Base-by-base conservation (phyloP, 805 yeast genomes). In the Lachancea fermentati region DNA sequence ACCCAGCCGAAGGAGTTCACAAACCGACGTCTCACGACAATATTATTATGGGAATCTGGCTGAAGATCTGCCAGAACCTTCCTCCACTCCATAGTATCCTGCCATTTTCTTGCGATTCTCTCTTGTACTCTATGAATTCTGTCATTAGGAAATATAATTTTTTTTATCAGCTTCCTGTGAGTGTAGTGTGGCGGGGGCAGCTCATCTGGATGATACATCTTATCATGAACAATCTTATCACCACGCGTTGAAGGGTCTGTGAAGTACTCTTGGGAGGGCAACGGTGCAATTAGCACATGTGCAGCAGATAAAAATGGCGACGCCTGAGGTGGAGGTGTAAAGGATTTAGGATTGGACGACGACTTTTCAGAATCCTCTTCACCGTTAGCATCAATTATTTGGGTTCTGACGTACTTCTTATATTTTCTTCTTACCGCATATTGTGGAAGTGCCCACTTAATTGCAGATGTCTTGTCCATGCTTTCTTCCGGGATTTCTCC, bases 1-100 rank as follows among this genome's bases (percentile, higher is more conserved):
- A 85, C 86, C 93, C 96, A 87, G 2, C 98, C 98, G 63, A 82
- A 89, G 0, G 96, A 93, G 63, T 91, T 91, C 4, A 94, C 81
- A 67, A 85, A 93, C 46, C 85, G 66, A 49, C 98, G 71, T 47
- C 98, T 69, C 1, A 91, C 97, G 19, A 86, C 72, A 19, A 93
- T 88, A 54, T 88, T 91, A 54, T 91, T 91, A 57, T 91, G 98
- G 0, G 98, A 96, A 60, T 91, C 98, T 0, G 97, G 96, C 48
- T 79, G 75, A 47, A 93, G 65, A 32, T 78, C 78, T 1, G 89
- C 96, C 19, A 93, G 64, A 2, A 93, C 96, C 62, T 91, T 91
- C 32, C 97, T 68, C 98, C 98, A 91, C 12, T 76, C 62, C 81
- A 87, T 75, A 8, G 75, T 78, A 42, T 75, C 71, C 56, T 91